Evolutionary conservation across 805 yeast species (phyloP), one percentile per base, ranked within the genome.

Genomic region (Saccharomycopsis sp.): DNA sequence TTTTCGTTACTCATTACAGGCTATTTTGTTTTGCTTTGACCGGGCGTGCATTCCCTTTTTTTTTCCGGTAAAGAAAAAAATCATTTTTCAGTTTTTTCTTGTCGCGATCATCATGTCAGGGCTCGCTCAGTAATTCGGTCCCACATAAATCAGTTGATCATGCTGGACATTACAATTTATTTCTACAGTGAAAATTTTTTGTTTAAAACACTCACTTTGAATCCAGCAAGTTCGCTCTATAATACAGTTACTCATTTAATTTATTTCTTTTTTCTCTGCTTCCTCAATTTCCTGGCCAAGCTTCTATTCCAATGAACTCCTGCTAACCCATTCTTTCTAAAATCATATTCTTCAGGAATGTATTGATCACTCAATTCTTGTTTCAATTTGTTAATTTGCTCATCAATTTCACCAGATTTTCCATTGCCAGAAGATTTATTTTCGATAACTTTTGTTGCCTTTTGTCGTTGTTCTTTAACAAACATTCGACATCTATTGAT

Each of bases 401-500:
- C 60, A 13, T 52, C 53, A 27, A 37, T 36, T 11, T 40, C 46
- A 11, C 27, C 27, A 14, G n/a, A 20, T 21, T 29, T 20, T n/a
- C 24, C 38, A 20, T n/a, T 23, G 4, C 26, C 26, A 11, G 17
- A 21, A 19, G 17, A 14, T 29, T 45, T 4, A 14, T 16, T 8
- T 19, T 31, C 9, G 48, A 38, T 51, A 56, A 29, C 53, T 54
- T 40, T 63, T 57, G 51, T 53, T 54, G 53, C 51, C 48, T 62
- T 70, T 31, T 62, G 61, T 43, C 94, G 61, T 55, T 77, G 81
- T 32, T 76, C 75, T 5, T 78, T 67, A 11, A 90, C 97, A 60
- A 81, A 89, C 54, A 75, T 75, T 40, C 94, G 72, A 56, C 96
- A 83, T 54, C 79, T 74, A 50, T 75, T 71, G 40, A 90, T 78